Conservation (phyloP, 2,329 filamentous ascomycete species). For the Cadophora sp. region DNA sequence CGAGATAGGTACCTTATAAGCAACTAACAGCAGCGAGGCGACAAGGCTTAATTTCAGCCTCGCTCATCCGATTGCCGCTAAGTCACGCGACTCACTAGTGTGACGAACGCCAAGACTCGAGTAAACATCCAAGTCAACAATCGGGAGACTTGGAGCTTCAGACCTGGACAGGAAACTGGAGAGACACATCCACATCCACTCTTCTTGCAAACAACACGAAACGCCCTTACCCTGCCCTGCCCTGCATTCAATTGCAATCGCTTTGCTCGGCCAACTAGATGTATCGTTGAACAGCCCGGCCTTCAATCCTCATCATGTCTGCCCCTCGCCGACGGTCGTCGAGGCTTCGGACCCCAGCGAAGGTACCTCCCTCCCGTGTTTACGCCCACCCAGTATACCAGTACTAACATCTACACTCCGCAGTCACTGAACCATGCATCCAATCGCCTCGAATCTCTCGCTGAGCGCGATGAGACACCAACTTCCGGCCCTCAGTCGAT, state of each 20-base stretch:
- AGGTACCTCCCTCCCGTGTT: conserved; percentile 35
- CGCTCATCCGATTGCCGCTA: not conserved
- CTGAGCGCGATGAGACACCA: conserved; percentile 43
- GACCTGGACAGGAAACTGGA: too few relatives aligned
- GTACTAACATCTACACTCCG: conserved; percentile 9
- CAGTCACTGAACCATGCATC: conserved; percentile 33
- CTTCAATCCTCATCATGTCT: conserved; percentile 33
- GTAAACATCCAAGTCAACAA: conserved; percentile 3
- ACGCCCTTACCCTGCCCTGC: conserved; percentile 7
- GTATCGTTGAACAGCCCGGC: conserved; percentile 1
- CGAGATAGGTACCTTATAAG: too few relatives aligned
- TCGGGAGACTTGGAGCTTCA: not conserved
- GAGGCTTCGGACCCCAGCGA: conserved; percentile 44
- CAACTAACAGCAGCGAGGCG: too few relatives aligned
- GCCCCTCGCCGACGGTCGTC: conserved; percentile 45
- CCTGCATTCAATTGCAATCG: conserved; percentile 21
- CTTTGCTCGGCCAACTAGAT: conserved; percentile 4
- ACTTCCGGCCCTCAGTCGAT: conserved; percentile 29
- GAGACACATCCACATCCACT: conserved; percentile 53
- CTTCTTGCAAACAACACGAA: conserved; percentile 3
- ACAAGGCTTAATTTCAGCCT: not conserved
- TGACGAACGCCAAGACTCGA: not conserved
- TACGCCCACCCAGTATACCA: conserved; percentile 6
- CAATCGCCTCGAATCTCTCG: conserved; percentile 39
- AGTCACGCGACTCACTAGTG: not conserved